Evolutionary conservation across 306 rosid genomes (phyloP).

Genomic region (Gillenia trifoliata): DNA sequence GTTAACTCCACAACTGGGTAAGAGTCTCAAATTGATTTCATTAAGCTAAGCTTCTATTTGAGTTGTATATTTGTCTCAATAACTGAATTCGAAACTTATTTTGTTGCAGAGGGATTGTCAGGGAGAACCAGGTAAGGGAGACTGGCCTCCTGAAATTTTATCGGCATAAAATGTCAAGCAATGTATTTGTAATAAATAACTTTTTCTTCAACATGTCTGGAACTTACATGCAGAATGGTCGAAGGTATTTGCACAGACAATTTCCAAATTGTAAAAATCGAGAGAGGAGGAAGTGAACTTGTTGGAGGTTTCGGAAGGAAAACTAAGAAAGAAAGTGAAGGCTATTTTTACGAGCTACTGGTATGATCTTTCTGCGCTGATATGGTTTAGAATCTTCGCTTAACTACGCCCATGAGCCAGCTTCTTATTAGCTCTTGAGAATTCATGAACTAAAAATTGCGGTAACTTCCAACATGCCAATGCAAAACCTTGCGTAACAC

Average conservation of each 20-base stretch:
- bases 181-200: no score
- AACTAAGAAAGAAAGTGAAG: slow-evolving; percentile 56
- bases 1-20: slow-evolving; percentile 35
- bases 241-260: slow-evolving; percentile 38
- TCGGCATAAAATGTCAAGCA: no score
- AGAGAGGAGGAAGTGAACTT: slow-evolving; percentile 40
- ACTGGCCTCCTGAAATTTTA: slow-evolving; percentile 9
- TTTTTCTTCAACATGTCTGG: slow-evolving; percentile 8
- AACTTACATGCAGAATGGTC: slow-evolving; percentile 47
- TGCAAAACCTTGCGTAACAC: slow-evolving; percentile 1
- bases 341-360: slow-evolving; percentile 78
- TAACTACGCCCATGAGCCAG: not conserved
- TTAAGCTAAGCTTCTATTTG: slow-evolving; percentile 11
- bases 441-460: not conserved
- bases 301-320: slow-evolving; percentile 35
- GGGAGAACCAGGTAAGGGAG: slow-evolving; percentile 61
- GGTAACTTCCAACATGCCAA: not conserved
- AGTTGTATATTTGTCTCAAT: slow-evolving; percentile 10
- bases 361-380: slow-evolving; percentile 36
- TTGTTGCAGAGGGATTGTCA: slow-evolving; percentile 64
- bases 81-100: slow-evolving; percentile 26
- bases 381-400: not conserved
- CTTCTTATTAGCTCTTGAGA: not conserved
- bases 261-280: slow-evolving; percentile 31
- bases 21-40: slow-evolving; percentile 34